Base-by-base conservation (phyloP, 2,329 filamentous ascomycete genomes). In the Coniella vitis region DNA sequence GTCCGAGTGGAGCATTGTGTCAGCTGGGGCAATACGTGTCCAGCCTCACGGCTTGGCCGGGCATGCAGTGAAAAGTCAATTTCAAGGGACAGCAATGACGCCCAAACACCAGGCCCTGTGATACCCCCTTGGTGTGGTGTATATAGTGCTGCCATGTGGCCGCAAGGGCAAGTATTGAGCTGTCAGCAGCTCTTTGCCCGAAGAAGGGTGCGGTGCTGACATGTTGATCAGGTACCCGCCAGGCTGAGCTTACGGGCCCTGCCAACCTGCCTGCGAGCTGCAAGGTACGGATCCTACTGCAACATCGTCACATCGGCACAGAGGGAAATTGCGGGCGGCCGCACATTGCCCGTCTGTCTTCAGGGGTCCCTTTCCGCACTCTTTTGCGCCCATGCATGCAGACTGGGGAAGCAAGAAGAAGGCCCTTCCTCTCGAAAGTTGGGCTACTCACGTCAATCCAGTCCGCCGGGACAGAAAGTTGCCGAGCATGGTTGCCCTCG, bases 81-180 rank as follows among this genome's bases (percentile, higher is more conserved):
- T 41, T 53, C 51, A 36, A 29, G 25, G 47, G 35, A 32, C 21
- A 16, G 36, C 39, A 19, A 38, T 47, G 43, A 50, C 43, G 51
- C 47, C 47, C 46, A 37, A 34, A 42, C 49, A 32, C 29, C 20
- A 38, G 20, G 19, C 21, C 35, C 12, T 29, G 25, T 29, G n/a
- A 39, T 35, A 38, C 25, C 39, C 17, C 7, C 40, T 21, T 21
- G 19, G 37, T 21, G 37, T 39, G 25, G 37, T 41, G 12, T 7
- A n/a, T 29, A 40, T 19, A 38, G 38, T 41, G 50, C 50, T 38
- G 50, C 50, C 50, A 52, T 49, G 50, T 52, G 50, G 47, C 38
- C 29, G 50, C 42, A 34, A 48, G 35, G 39, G 46, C 42, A 45
- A 34, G 40, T 41, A 29, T 32, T 35, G 39, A 48, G 49, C 44